Conservation (phyloP, 2,329 filamentous ascomycete genomes). For the Fusarium stilboides region DNA sequence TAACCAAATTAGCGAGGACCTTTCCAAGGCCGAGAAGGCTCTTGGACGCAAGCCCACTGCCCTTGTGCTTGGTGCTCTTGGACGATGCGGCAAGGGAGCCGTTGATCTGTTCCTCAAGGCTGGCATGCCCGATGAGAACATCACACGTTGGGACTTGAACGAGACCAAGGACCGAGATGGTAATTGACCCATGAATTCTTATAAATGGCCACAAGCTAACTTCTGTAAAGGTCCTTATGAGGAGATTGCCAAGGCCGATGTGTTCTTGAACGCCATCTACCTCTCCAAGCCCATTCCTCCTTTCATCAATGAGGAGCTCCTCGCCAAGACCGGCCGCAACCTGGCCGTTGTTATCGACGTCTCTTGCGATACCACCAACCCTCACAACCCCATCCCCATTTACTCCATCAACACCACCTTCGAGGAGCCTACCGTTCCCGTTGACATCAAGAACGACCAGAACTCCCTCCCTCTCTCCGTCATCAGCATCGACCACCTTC, state of each 20-base stretch:
- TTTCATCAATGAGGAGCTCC: conserved; percentile 82
- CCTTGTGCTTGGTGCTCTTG: conserved; percentile 88
- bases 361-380: conserved; percentile 80
- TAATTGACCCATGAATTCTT: background rate
- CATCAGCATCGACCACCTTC: conserved; percentile 90
- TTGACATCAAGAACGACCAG: conserved; percentile 69
- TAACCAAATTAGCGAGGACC: conserved; percentile 47
- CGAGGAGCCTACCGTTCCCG: conserved; percentile 85
- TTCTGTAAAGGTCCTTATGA: conserved; percentile 70
- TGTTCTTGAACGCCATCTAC: conserved; percentile 87
- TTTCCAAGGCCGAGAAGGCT: conserved; percentile 80
- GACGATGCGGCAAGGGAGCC: conserved; percentile 87
- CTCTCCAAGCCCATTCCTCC: conserved; percentile 79
- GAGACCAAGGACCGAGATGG: conserved; percentile 79
- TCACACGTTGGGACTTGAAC: conserved; percentile 78
- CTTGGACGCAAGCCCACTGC: conserved; percentile 79
- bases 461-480: conserved; percentile 76
- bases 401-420: conserved; percentile 91
- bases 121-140: conserved; percentile 65
- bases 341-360: conserved; percentile 88
- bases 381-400: conserved; percentile 80
- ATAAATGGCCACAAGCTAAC: background rate
- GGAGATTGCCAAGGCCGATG: conserved; percentile 82
- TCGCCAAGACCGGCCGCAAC: conserved; percentile 74
- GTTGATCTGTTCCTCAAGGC: conserved; percentile 83